These are phyloP conservation scores for Pinus tabuliformis DNA, from an alignment of 75 land plant species.

Conservation along the genomic window DNA sequence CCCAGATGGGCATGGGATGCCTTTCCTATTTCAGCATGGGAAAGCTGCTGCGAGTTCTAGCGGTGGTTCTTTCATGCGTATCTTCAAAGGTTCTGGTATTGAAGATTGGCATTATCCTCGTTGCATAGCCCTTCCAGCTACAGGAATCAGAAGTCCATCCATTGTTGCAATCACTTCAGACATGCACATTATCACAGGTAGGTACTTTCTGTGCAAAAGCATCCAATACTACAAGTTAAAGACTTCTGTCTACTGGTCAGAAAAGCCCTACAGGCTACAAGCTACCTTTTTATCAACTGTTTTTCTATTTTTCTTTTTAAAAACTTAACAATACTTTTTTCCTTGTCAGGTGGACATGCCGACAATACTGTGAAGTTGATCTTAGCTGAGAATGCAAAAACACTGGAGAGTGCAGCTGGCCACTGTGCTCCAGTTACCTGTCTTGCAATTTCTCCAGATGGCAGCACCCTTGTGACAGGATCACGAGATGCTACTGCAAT, in stretches of 20 bases:
- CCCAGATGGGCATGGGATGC: constrained; percentile 94
- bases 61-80: constrained; percentile 83
- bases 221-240: background rate
- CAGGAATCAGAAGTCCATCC: constrained; percentile 62
- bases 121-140: constrained; percentile 62
- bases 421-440: constrained; percentile 97
- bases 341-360: constrained; percentile 91
- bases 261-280: background rate
- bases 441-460: constrained; percentile 79
- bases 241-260: background rate
- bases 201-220: background rate
- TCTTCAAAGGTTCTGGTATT: constrained; percentile 65
- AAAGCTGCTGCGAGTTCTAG: constrained; percentile 42
- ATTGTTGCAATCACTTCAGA: constrained; percentile 76
- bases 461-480: constrained; percentile 85
- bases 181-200: constrained; percentile 80
- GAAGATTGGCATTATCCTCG: constrained; percentile 81
- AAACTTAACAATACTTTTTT: background rate
- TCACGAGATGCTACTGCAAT: constrained; percentile 89
- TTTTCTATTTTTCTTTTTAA: background rate
- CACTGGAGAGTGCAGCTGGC: constrained; percentile 72
- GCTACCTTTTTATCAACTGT: background rate
- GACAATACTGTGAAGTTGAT: constrained; percentile 89
- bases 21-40: constrained; percentile 95
- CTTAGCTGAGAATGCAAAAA: constrained; percentile 76